Base-by-base conservation (phyloP, 1,284 basidiomycete species). In the Ustilago xerochloae region DNA sequence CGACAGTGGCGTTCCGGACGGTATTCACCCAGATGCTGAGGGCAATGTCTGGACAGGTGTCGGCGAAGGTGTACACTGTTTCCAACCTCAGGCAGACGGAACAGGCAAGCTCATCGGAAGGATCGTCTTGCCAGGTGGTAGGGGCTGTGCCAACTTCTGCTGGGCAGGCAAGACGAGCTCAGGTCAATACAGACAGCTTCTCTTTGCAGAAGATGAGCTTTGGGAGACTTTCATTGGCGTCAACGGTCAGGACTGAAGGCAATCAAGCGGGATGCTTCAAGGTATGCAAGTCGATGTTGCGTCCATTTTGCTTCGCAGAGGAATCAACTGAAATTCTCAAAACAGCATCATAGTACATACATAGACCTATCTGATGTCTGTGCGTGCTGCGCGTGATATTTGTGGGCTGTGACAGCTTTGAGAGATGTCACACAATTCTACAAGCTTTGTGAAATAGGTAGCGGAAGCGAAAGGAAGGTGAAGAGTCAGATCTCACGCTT, bases 171-270 rank as follows among this genome's bases (percentile, higher is more conserved):
- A 58, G 53, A 56, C 59, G 4, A 41, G 38, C 33, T 30, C 48
- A 5, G 56, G 61, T 10, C 64, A 54, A 20, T 74, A 65, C 52
- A 46, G 66, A 13, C 59, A 61, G 39, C 71, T 77, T 16, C 32
- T 77, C 39, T 77, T 77, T 45, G 75, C 71, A 4, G 75, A 77
- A 18, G 71, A 70, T 35, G 66, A 77, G 64, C 59, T 77, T n/a
- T 77, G 65, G 70, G 71, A 77, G 45, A 67, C 60, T 6, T 16
- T 63, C 18, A 30, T 73, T 22, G 58, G 46, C 10, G 68, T 71
- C 50, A 71, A 71, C n/a, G 68, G 68, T 20, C 54, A 61, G n/a
- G 68, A 71, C 32, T 69, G n/a, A n/a, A n/a, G n/a, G n/a, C n/a
- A n/a, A n/a, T n/a, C n/a, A n/a, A n/a, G n/a, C n/a, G n/a, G n/a